Conservation (phyloP, 257 asterid species). For the Solanum sejunctum region DNA sequence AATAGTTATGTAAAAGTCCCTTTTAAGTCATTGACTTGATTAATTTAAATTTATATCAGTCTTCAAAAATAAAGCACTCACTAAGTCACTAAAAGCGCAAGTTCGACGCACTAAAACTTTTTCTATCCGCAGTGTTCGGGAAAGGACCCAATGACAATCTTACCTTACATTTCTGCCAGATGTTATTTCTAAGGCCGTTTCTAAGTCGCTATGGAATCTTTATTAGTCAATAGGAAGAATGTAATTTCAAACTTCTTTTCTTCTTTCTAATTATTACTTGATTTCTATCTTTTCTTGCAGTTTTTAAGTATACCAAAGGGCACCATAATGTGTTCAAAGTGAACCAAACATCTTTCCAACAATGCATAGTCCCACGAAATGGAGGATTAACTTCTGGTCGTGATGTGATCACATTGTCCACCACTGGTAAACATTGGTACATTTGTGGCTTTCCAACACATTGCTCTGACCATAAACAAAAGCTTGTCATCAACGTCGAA, state of each 20-base stretch:
- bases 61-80: too few relatives aligned
- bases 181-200: too few relatives aligned
- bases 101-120: too few relatives aligned
- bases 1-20: background rate
- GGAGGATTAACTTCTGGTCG: background rate
- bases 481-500: constrained; percentile 8
- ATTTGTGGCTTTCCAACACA: constrained; percentile 3
- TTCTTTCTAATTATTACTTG: background rate
- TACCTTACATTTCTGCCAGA: too few relatives aligned
- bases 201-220: too few relatives aligned
- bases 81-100: too few relatives aligned
- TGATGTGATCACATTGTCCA: background rate
- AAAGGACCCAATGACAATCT: too few relatives aligned
- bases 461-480: background rate
- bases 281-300: background rate
- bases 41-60: background rate
- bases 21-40: background rate
- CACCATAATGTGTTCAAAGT: background rate
- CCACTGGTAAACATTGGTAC: constrained; percentile 12
- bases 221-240: background rate
- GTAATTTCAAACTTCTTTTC: background rate
- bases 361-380: background rate
- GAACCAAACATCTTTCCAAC: background rate
- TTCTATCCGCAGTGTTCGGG: too few relatives aligned
- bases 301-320: constrained; percentile 4